Conservation (phyloP, 73 alveolate genomes). For the Loxodes magnus region DNA sequence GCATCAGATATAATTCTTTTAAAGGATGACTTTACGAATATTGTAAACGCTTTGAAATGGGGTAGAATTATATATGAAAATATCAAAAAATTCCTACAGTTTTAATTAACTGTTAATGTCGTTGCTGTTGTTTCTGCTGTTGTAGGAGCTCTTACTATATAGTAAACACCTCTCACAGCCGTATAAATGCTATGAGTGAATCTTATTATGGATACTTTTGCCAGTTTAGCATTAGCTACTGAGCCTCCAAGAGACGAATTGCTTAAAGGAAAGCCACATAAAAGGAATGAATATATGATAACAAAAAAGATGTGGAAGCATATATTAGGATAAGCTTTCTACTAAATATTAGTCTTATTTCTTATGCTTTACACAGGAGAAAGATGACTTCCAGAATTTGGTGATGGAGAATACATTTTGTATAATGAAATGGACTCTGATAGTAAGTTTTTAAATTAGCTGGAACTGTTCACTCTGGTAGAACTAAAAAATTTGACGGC, state of each 20-base stretch:
- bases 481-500: conserved; percentile 1
- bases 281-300: conserved; percentile 69
- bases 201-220: conserved; percentile 93
- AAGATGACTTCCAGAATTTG: conserved; percentile 32
- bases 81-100: conserved; percentile 83
- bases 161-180: conserved; percentile 62
- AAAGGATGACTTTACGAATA: conserved; percentile 86
- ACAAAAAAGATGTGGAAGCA: conserved; percentile 81
- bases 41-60: conserved; percentile 82
- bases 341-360: conserved; percentile 45
- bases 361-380: conserved; percentile 32
- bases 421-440: too few species aligned
- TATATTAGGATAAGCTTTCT: conserved; percentile 58
- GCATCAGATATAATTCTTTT: conserved; percentile 84
- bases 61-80: conserved; percentile 91
- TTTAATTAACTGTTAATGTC: conserved; percentile 79
- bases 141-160: conserved; percentile 65
- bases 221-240: conserved; percentile 91
- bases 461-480: conserved; percentile 6
- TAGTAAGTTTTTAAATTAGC: too few species aligned
- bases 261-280: conserved; percentile 73
- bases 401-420: too few species aligned
- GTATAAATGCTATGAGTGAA: conserved; percentile 94
- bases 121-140: conserved; percentile 68
- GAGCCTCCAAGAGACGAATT: conserved; percentile 85